Base-by-base conservation (phyloP, 208 protist genomes). In the Jaenimonas drosophilae region DNA sequence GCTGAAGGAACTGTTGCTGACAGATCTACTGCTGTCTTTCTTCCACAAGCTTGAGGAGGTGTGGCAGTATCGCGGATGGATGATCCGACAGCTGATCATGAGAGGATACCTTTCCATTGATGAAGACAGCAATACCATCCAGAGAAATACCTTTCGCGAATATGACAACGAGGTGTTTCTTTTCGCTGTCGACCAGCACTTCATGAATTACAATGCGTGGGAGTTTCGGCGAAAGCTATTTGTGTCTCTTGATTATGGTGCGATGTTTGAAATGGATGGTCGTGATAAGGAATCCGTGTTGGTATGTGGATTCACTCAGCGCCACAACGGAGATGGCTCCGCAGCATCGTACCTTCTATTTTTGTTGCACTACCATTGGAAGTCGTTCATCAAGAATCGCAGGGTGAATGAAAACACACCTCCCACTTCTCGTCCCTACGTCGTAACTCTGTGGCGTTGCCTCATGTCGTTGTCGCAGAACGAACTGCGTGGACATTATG, bases 171-270 rank as follows among this genome's bases (percentile, higher is more conserved):
- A 31, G 16, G 28, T 62, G 0, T 64, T 86, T 32, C 47, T 68
- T 14, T 55, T 59, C 7, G 65, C 76, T 0, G 69, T 73, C 5
- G 70, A 83, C 34, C 52, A 67, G 16, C 83, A 92, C 43, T 48
- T 45, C 11, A 72, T 88, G 70, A 92, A 92, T 51, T 92, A 88
- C 65, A 85, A 87, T 45, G 79, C 74, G 1, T 92, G 78, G 76
- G 69, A 85, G 0, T 87, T 87, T 26, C 67, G 70, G 2, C 64
- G 83, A 24, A 11, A 46, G 39, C 16, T 30, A 25, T 11, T 39
- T 50, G 3, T 20, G 38, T 42, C 20, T 25, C 7, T 57, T 19
- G 3, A 39, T 25, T 0, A 23, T 17, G 6, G 23, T 11, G 20
- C 23, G 4, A 11, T 4, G 2, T 23, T 9, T 31, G 4, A 16